A percentile compares a stretch with the other conserved stretches of the same genome.
Conservation (phyloP, 345 rosid species). For the Laguncularia racemosa region DNA sequence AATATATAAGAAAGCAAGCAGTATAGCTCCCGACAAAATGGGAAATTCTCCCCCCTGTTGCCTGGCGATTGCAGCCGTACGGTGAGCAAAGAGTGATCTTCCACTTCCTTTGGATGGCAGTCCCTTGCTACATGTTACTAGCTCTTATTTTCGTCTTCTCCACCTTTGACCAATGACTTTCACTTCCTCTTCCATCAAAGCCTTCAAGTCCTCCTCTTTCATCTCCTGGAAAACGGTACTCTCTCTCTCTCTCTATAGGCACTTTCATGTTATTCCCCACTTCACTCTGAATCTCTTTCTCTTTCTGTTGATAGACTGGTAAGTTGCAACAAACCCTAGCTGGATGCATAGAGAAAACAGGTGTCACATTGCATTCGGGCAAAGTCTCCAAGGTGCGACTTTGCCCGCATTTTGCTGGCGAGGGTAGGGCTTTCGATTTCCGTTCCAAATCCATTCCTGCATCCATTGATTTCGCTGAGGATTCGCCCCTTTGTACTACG, state of each 20-base stretch:
- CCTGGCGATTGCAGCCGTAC: too few relatives aligned
- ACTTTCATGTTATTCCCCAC: neutral
- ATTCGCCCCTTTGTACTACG: slow-evolving; percentile 68
- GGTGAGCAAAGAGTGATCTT: too few relatives aligned
- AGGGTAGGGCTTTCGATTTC: slow-evolving; percentile 58
- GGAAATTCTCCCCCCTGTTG: too few relatives aligned
- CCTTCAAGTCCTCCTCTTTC: slow-evolving; percentile 40
- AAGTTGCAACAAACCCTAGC: slow-evolving; percentile 67
- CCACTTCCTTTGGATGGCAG: too few relatives aligned
- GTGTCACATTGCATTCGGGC: slow-evolving; percentile 65
- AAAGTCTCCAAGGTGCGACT: slow-evolving; percentile 50
- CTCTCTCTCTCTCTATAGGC: slow-evolving; percentile 10
- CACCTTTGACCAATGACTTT: too few relatives aligned
- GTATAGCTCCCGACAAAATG: too few relatives aligned
- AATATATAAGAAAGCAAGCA: too few relatives aligned
- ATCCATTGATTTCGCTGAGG: slow-evolving; percentile 43
- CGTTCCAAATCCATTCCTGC: slow-evolving; percentile 51
- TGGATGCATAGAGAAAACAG: slow-evolving; percentile 41
- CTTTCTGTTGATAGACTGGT: slow-evolving; percentile 40
- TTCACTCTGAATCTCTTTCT: too few relatives aligned
- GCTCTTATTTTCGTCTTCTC: too few relatives aligned
- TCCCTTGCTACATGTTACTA: too few relatives aligned
- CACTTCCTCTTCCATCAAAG: slow-evolving; percentile 25
- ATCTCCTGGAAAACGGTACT: slow-evolving; percentile 47
- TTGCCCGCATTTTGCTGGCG: slow-evolving; percentile 58